Conservation (phyloP, 768 basidiomycete species). For the Tephrocybe sp. region DNA sequence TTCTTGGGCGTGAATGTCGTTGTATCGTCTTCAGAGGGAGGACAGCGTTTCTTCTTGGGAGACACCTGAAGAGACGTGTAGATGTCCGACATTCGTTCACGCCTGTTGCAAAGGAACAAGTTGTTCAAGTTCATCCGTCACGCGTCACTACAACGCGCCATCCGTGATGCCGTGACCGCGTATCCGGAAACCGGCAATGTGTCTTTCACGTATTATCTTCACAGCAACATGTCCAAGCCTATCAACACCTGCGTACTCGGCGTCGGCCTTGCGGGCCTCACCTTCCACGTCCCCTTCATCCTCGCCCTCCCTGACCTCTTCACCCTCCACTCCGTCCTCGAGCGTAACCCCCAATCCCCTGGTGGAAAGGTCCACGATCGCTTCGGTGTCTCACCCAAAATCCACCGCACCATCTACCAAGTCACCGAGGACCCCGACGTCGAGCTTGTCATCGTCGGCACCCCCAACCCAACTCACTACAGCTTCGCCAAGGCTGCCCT, state of each 20-base stretch:
- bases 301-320: slow-evolving; percentile 70
- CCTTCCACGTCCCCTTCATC: slow-evolving; percentile 82
- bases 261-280: slow-evolving; percentile 72
- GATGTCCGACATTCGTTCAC: slow-evolving; percentile 51
- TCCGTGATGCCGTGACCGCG: slow-evolving; percentile 12
- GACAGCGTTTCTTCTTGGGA: slow-evolving; percentile 67
- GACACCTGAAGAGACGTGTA: slow-evolving; percentile 65
- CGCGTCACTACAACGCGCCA: too few species aligned
- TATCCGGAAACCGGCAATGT: not conserved
- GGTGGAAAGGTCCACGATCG: slow-evolving; percentile 66
- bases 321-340: slow-evolving; percentile 70
- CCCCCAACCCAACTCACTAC: slow-evolving; percentile 77
- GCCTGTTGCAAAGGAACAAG: too few species aligned
- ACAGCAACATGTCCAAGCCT: slow-evolving; percentile 36
- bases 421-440: slow-evolving; percentile 64
- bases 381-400: slow-evolving; percentile 57
- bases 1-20: slow-evolving; percentile 66
- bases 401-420: slow-evolving; percentile 59
- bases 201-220: not conserved
- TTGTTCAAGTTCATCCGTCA: too few species aligned
- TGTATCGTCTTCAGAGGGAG: slow-evolving; percentile 51
- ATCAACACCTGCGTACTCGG: slow-evolving; percentile 75
- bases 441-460: slow-evolving; percentile 68
- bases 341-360: slow-evolving; percentile 61
- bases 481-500: slow-evolving; percentile 62